phyloP scores from a whole-genome alignment of 106 monocot species.

The Vanilla planifolia region DNA sequence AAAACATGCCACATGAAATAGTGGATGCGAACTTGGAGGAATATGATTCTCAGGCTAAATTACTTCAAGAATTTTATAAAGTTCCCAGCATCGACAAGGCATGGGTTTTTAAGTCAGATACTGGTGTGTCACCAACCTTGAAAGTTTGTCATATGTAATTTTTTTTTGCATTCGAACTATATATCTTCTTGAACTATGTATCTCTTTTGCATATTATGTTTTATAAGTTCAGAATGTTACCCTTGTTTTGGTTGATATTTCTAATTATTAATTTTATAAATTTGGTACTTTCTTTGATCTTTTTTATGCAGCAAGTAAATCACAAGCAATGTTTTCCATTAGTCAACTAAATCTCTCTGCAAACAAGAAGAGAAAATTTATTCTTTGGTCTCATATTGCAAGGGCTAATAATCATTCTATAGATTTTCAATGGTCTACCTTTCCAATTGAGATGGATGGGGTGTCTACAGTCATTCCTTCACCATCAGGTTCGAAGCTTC shows the following conservation, averaged over 20 bases:
- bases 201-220: neutral
- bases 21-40: conserved; percentile 43
- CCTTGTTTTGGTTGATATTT: too few relatives aligned
- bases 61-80: conserved; percentile 75
- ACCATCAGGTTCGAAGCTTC: conserved; percentile 78
- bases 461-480: conserved; percentile 79
- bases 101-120: conserved; percentile 73
- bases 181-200: neutral
- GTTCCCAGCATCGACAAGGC: conserved; percentile 66
- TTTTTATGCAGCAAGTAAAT: conserved; percentile 31
- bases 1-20: conserved; percentile 37
- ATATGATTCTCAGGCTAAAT: conserved; percentile 64
- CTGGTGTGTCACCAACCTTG: conserved; percentile 31
- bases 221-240: too few relatives aligned
- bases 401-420: conserved; percentile 32
- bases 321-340: conserved; percentile 69
- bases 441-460: conserved; percentile 81
- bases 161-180: neutral
- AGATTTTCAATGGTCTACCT: conserved; percentile 79
- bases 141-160: neutral
- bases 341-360: conserved; percentile 61
- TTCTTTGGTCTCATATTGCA: conserved; percentile 70
- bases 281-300: neutral
- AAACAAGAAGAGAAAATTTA: conserved; percentile 56
- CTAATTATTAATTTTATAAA: too few relatives aligned